phyloP scores from a whole-genome alignment of 208 protist species.

The Wallacemonas sp. region DNA sequence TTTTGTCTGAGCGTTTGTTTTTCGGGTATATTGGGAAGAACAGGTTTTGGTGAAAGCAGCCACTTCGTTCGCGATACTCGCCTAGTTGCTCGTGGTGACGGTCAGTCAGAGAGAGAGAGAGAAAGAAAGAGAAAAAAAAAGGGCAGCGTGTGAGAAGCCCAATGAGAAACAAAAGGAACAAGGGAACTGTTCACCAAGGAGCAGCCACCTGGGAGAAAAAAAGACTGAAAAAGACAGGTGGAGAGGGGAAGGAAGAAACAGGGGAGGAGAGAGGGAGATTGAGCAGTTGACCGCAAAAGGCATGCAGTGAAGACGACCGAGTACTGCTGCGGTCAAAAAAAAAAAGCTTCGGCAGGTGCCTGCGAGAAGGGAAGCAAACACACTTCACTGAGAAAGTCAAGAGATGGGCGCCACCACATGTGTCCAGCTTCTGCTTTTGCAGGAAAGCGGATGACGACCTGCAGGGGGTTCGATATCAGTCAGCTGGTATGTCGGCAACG shows the following conservation, averaged over 20 bases:
- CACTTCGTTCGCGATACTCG: too few species aligned
- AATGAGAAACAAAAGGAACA: conserved; percentile 1
- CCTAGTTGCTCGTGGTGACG: not conserved
- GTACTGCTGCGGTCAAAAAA: too few species aligned
- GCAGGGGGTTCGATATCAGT: too few species aligned
- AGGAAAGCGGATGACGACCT: too few species aligned
- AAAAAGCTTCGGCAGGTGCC: too few species aligned
- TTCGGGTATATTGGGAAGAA: conserved; percentile 10
- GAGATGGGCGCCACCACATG: too few species aligned
- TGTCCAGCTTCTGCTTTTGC: too few species aligned
- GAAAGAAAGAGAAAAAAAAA: conserved; percentile 1
- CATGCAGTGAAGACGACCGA: not conserved
- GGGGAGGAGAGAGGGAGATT: not conserved
- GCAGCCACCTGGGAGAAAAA: not conserved
- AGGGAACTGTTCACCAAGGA: not conserved
- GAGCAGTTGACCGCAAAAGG: not conserved
- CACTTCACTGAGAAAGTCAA: too few species aligned
- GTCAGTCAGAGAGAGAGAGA: not conserved
- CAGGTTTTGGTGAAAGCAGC: too few species aligned
- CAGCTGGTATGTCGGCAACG: too few species aligned
- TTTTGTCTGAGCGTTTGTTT: conserved; percentile 4
- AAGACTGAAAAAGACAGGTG: not conserved
- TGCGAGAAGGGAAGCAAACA: too few species aligned
- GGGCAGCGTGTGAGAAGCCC: not conserved
- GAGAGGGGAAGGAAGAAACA: not conserved